A percentile compares a stretch with the other conserved stretches of the same genome.
These are phyloP conservation scores for Ilyonectria robusta DNA, from an alignment of 2,329 filamentous ascomycete genomes.

Conservation along the genomic window DNA sequence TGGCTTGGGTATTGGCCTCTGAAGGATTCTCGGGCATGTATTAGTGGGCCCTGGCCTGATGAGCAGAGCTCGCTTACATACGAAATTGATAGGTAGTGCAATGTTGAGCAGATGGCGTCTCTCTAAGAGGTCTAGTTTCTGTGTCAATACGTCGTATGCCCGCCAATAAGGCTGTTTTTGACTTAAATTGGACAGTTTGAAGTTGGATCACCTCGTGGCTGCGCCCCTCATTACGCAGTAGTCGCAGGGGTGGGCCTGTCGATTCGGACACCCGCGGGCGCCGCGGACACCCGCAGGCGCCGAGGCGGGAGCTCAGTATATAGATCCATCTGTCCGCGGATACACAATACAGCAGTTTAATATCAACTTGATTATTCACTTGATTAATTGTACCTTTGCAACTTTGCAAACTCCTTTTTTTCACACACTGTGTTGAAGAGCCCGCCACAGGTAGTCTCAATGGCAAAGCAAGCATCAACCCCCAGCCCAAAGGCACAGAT, in stretches of 20 bases:
- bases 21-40: neutral
- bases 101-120: neutral
- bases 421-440: neutral
- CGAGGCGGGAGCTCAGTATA: neutral
- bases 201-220: neutral
- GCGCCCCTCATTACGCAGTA: neutral
- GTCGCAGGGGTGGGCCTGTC: neutral
- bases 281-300: neutral
- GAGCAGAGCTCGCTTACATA: neutral
- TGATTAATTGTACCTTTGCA: neutral
- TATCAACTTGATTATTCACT: neutral
- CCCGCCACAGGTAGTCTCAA: neutral
- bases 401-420: neutral
- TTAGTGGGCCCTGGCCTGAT: neutral
- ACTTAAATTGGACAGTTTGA: neutral
- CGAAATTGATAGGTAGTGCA: too few species aligned
- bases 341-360: neutral
- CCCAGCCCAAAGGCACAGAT: conserved; percentile 12
- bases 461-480: neutral
- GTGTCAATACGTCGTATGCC: neutral
- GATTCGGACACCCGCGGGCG: neutral
- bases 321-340: neutral
- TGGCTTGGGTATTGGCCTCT: neutral
- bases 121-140: neutral
- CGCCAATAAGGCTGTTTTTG: neutral